These are phyloP conservation scores for Protostelium mycophagum DNA, from an alignment of 78 protist genomes.

Conservation along the genomic window DNA sequence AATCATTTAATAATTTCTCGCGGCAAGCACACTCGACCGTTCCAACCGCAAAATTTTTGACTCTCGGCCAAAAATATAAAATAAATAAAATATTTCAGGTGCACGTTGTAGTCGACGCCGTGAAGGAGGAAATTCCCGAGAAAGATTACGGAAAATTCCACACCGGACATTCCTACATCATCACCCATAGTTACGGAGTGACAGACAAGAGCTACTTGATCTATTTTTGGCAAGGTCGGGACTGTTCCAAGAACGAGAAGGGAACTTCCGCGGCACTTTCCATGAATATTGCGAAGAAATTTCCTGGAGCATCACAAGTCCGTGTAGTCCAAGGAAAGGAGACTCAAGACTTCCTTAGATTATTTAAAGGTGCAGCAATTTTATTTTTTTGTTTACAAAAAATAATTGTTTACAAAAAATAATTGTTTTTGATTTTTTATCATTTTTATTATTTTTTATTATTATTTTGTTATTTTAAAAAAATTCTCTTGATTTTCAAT, in stretches of 20 bases:
- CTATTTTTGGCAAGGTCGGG: constrained; percentile 67
- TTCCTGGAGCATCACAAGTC: constrained; percentile 52
- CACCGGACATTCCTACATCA: constrained; percentile 58
- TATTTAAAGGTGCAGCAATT: constrained; percentile 31
- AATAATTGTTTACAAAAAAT: too few relatives aligned
- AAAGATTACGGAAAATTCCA: constrained; percentile 64
- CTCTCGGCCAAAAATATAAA: too few relatives aligned
- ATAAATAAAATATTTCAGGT: background rate
- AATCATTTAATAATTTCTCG: too few relatives aligned
- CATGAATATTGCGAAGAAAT: constrained; percentile 45
- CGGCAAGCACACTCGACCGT: too few relatives aligned
- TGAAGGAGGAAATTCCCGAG: constrained; percentile 52
- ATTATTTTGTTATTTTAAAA: too few relatives aligned
- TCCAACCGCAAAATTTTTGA: too few relatives aligned
- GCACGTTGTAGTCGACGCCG: constrained; percentile 3
- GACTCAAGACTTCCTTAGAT: constrained; percentile 53
- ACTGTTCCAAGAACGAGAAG: constrained; percentile 54
- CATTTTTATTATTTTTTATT: too few relatives aligned
- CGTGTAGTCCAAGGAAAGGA: constrained; percentile 71
- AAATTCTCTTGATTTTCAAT: background rate
- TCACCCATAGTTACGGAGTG: constrained; percentile 39
- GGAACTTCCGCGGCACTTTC: constrained; percentile 54
- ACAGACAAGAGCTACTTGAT: constrained; percentile 60
- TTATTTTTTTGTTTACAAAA: too few relatives aligned
- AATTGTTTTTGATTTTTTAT: too few relatives aligned